Evolutionary conservation across 805 yeast species (phyloP), one percentile per base, ranked within the genome.

Genomic region (Monosporozyma siamensis): DNA sequence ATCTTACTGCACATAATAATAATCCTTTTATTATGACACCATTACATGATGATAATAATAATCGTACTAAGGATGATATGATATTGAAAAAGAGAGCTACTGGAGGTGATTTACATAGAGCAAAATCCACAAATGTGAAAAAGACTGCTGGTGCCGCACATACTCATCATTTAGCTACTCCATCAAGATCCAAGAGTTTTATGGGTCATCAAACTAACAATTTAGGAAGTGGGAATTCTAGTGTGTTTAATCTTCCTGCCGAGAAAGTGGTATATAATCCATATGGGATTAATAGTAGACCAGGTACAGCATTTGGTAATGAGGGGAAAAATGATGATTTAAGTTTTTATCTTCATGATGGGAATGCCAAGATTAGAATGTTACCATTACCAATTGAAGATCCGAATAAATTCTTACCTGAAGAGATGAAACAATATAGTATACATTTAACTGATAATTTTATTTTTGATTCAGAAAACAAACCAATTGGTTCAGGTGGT

Each of bases 401-500:
- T 46, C 90, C 90, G 1, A 81, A 82, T 52, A 72, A 71, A 14
- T 69, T 59, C 47, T 59, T 83, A 23, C 88, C 89, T 0, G 65
- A 57, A 0, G 72, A 68, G 3, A 65, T 76, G 49, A 67, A 73
- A 40, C 77, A 79, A 55, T 63, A 61, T 2, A 67, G 70, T 46
- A 63, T 69, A 3, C 70, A 71, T 41, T 60, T 84, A 44, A 66
- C 70, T 29, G 82, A 78, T 38, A 75, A 74, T 44, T 83, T 76
- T 54, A 74, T 70, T 34, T 49, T 72, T 10, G 66, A 69, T 4
- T 64, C 66, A 20, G 67, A 65, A 42, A 67, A 66, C 18, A 70
- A 71, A 40, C 73, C 72, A 36, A 58, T 83, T 37, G 92, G 89
- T 2, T 75, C 74, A 42, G 92, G 94, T 38, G 92, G 89, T 2